Evolutionary conservation across 495 filamentous ascomycete species (phyloP).

Genomic region (Neurospora tetraspora): DNA sequence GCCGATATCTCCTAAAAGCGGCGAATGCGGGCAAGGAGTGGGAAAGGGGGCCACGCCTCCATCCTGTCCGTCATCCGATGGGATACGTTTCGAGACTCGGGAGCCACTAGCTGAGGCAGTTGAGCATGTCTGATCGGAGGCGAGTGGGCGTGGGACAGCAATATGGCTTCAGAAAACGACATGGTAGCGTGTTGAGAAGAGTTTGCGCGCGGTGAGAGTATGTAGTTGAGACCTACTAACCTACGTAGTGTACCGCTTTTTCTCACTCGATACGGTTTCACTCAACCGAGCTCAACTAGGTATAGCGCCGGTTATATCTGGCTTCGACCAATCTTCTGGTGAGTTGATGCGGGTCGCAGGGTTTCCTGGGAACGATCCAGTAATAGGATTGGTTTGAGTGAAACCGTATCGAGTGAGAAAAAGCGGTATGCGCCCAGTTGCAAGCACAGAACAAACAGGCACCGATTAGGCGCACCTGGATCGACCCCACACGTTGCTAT

Average conservation of each 20-base stretch:
- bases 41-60: background rate
- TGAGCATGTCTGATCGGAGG: background rate
- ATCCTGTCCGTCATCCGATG: background rate
- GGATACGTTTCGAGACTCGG: background rate
- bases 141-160: background rate
- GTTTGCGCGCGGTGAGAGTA: background rate
- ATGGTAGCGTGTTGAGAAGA: background rate
- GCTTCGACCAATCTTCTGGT: too few relatives aligned
- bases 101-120: background rate
- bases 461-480: background rate
- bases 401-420: too few relatives aligned
- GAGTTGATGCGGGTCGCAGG: too few relatives aligned
- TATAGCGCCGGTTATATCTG: too few relatives aligned
- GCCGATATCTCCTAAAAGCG: background rate
- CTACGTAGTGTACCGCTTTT: background rate
- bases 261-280: too few relatives aligned
- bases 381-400: too few relatives aligned
- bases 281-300: too few relatives aligned
- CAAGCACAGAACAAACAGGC: background rate
- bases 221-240: background rate
- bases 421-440: background rate
- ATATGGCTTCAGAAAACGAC: background rate
- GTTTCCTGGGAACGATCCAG: too few relatives aligned
- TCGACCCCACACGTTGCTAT: background rate
- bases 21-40: background rate